These are phyloP conservation scores for Ceratobasidium sp. DNA, from an alignment of 1,284 basidiomycete genomes.

Conservation along the genomic window DNA sequence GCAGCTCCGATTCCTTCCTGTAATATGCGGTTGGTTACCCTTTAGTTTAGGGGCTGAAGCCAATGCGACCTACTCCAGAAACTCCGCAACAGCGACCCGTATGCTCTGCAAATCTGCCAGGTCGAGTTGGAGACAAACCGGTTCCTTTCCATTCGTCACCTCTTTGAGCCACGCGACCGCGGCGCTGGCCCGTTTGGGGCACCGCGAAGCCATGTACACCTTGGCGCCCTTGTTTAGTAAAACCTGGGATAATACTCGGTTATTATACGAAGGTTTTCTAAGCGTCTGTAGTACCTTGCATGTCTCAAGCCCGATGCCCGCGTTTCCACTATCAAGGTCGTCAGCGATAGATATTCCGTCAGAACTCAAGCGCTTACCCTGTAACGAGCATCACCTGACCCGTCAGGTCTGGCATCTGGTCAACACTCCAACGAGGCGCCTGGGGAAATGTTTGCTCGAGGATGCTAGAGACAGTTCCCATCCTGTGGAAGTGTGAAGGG, in stretches of 20 bases:
- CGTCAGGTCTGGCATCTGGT: conserved; percentile 45
- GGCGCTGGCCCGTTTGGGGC: conserved; percentile 37
- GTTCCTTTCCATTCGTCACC: conserved; percentile 8
- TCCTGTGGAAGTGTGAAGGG: neutral
- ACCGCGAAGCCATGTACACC: conserved; percentile 50
- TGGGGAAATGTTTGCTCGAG: conserved; percentile 45
- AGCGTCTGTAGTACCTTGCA: conserved; percentile 28
- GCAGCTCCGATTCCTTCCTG: conserved; percentile 44
- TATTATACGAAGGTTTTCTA: too few species aligned
- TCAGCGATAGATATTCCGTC: neutral
- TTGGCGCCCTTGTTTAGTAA: conserved; percentile 49
- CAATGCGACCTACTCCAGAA: too few species aligned
- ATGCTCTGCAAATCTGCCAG: conserved; percentile 31
- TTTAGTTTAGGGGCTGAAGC: too few species aligned
- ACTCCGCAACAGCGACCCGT: neutral
- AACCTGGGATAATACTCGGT: neutral
- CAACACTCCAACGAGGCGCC: conserved; percentile 38
- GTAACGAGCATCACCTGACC: conserved; percentile 48
- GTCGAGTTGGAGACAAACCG: conserved; percentile 17
- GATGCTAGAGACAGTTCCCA: conserved; percentile 34
- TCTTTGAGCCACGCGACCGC: conserved; percentile 46
- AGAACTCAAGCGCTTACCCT: conserved; percentile 9
- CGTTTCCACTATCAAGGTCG: conserved; percentile 30
- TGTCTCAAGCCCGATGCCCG: conserved; percentile 38
- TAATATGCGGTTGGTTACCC: neutral